Evolutionary conservation across 148 eudicot species (phyloP), one percentile per base, ranked within the genome.

Genomic region (Polygonum maritimum): DNA sequence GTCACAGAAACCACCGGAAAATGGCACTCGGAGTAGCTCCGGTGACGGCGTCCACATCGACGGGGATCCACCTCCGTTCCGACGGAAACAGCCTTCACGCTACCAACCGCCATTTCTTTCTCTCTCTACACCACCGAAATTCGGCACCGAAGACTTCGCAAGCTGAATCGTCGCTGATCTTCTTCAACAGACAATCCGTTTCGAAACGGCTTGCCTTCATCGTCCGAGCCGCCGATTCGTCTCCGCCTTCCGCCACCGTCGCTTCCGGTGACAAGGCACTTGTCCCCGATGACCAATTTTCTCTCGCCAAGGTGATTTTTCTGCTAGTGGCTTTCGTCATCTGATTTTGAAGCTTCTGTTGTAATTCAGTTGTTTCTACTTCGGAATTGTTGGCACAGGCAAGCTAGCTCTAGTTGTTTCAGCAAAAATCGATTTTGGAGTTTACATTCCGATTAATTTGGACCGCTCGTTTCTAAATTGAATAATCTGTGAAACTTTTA

Each of bases 201-300:
- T 79, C 74, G 39, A 60, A 55, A 76, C 84, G 83, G 31, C 80
- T 65, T 33, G 67, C 41, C 4, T 73, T 81, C 76, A 60, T 87
- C 52, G 33, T 83, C 31, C 52, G 83, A 86, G 98, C 96, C 5
- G 87, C 84, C 18, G 96, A 92, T 83, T 94, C 98, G 44, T 78
- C 97, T 51, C 90, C 77, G 16, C 35, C 96, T 63, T 71, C 72
- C 33, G 2, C 88, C 13, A 15, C 80, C 65, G 45, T 76, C 14
- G 19, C 79, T 48, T 31, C 69, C 44, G 76, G 81, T 45, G 87
- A 81, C 77, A 86, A 89, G 85, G 10, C 87, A 5, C 80, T 80
- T 58, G 82, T 91, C 35, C 52, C 89, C 38, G 97, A 95, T 54
- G 89, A 89, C 11, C 88, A 86, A 79, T 88, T 90, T 75, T 80